A percentile compares a stretch with the other conserved stretches of the same genome.
Conservation (phyloP, 1,284 basidiomycete genomes). For the Golubevia pallescens region DNA sequence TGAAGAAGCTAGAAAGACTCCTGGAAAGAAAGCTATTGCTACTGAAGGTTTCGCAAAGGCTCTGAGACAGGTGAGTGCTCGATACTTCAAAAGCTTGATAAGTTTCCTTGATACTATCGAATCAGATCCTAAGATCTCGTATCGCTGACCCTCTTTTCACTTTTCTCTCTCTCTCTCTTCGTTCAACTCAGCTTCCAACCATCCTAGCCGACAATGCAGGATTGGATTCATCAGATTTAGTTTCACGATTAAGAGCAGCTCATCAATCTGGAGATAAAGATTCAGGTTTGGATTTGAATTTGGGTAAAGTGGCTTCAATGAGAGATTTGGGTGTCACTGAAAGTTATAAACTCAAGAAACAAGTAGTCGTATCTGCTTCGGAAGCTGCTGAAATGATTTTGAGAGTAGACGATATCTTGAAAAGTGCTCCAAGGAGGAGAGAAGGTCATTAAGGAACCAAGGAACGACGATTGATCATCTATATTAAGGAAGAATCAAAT, state of each 20-base stretch:
- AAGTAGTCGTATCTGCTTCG: slow-evolving; percentile 55
- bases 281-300: slow-evolving; percentile 50
- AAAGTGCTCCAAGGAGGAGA: slow-evolving; percentile 51
- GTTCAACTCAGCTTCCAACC: slow-evolving; percentile 25
- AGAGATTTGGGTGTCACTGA: slow-evolving; percentile 50
- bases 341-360: slow-evolving; percentile 61
- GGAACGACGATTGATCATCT: too few relatives aligned
- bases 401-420: slow-evolving; percentile 59
- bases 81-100: too few relatives aligned
- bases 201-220: slow-evolving; percentile 63
- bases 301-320: slow-evolving; percentile 48
- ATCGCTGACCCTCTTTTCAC: not conserved
- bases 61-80: slow-evolving; percentile 38
- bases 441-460: slow-evolving; percentile 41
- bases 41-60: slow-evolving; percentile 57
- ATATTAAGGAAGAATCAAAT: too few relatives aligned
- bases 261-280: slow-evolving; percentile 43
- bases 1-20: slow-evolving; percentile 49
- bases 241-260: slow-evolving; percentile 54
- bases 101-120: not conserved
- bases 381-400: slow-evolving; percentile 63
- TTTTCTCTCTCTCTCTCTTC: not conserved
- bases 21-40: slow-evolving; percentile 60
- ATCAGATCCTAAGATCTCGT: not conserved
- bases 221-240: slow-evolving; percentile 53